Evolutionary conservation across 306 rosid genomes (phyloP), one percentile per base, ranked within the genome.

Genomic region (Quillaja saponaria): DNA sequence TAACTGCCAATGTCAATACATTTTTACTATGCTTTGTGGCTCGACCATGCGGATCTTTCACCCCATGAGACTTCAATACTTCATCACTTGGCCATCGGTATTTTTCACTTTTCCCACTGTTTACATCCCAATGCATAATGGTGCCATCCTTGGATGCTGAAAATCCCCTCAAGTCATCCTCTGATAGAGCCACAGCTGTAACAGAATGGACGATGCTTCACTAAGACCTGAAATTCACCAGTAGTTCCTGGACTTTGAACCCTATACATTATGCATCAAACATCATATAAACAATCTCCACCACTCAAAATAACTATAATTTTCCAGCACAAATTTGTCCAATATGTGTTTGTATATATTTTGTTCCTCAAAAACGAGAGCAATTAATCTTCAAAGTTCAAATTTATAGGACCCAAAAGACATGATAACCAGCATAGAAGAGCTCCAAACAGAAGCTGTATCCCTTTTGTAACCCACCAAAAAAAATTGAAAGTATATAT

Each of bases 61-160:
- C 71, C 44, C 96, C 96, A 66, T 92, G 99, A 19, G 82, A 83
- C 78, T 64, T 92, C 18, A 92, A 57, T 58, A 81, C 76, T 40
- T 76, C 77, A 34, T 78, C 71, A 58, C 79, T 76, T 13, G 99
- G 99, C 99, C 96, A 92, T 21, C 55, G 77, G 56, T 86, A 92
- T 63, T 62, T 89, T 55, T 92, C 99, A 46, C 71, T 67, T 58
- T 83, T 90, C 69, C 99, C 95, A 74, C 78, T 72, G 34, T 78
- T 84, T 71, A 92, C 85, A 78, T 92, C 96, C 99, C 99, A 92
- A 12, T 80, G 95, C 75, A 85, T 56, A 74, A 92, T 86, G 18
- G 61, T 68, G 19, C 99, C 97, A 42, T 89, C 99, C 82, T 92
- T 92, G 1, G 96, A 89, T 35, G 99, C 95, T 48, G 96, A 92